phyloP scores from a whole-genome alignment of 257 asterid species.

The Agastache rugosa region DNA sequence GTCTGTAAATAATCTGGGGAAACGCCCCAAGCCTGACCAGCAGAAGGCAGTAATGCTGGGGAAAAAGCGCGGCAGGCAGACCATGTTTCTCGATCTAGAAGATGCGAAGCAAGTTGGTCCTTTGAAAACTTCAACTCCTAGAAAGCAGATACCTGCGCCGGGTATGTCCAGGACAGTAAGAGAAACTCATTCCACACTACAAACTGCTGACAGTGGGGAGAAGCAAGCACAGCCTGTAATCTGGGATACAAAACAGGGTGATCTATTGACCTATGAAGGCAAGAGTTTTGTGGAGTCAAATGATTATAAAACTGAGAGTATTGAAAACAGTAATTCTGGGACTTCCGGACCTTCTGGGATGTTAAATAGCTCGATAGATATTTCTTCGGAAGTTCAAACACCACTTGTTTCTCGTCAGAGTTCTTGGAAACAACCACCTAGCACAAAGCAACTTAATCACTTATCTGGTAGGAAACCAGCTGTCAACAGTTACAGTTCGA shows the following conservation, averaged over 20 bases:
- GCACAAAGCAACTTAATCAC: conserved; percentile 65
- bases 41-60: conserved; percentile 95
- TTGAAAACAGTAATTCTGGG: conserved; percentile 64
- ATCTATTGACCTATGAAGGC: conserved; percentile 55
- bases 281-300: conserved; percentile 56
- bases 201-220: conserved; percentile 66
- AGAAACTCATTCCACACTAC: conserved; percentile 58
- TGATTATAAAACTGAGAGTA: conserved; percentile 68
- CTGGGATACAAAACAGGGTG: conserved; percentile 62
- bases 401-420: conserved; percentile 61
- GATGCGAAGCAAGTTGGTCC: conserved; percentile 88
- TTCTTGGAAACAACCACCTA: conserved; percentile 77
- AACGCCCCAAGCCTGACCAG: conserved; percentile 87
- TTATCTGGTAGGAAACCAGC: conserved; percentile 67
- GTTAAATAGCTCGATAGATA: conserved; percentile 67
- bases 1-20: conserved; percentile 66
- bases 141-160: conserved; percentile 88
- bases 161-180: conserved; percentile 65
- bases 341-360: conserved; percentile 59
- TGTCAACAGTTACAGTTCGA: conserved; percentile 49
- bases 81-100: conserved; percentile 89
- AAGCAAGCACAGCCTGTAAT: conserved; percentile 61
- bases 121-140: conserved; percentile 76
- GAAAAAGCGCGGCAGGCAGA: conserved; percentile 91
- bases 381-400: conserved; percentile 60